Percentiles rank a stretch among this genome's conserved stretches.
Conservation (phyloP, 805 yeast genomes). For the Candida nemodendra region DNA sequence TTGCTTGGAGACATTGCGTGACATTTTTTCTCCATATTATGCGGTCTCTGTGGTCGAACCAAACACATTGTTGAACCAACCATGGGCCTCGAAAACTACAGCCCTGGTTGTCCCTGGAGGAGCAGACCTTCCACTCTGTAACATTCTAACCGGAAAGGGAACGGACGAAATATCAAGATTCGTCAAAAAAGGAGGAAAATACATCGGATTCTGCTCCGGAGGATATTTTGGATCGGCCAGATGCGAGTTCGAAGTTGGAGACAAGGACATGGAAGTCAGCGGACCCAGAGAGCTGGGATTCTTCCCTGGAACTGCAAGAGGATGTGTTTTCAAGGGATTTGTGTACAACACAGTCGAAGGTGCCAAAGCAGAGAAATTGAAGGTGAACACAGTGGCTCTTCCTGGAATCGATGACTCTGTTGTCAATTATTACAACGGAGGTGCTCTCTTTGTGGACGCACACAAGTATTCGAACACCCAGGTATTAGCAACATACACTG, state of each 20-base stretch:
- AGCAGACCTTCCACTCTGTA: slow-evolving; percentile 87
- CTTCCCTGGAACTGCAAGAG: slow-evolving; percentile 81
- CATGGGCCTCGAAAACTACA: slow-evolving; percentile 83
- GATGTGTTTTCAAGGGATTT: slow-evolving; percentile 81
- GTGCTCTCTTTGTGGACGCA: slow-evolving; percentile 81
- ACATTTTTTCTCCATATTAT: slow-evolving; percentile 79
- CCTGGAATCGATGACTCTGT: slow-evolving; percentile 29
- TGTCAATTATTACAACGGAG: slow-evolving; percentile 78
- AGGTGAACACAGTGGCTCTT: slow-evolving; percentile 36
- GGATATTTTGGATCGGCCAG: slow-evolving; percentile 77
- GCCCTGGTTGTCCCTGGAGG: slow-evolving; percentile 93
- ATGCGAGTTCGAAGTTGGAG: slow-evolving; percentile 83
- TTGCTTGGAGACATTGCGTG: slow-evolving; percentile 70
- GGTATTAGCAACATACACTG: slow-evolving; percentile 68
- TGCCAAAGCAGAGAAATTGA: slow-evolving; percentile 56
- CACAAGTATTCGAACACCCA: slow-evolving; percentile 58
- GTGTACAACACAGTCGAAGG: slow-evolving; percentile 75
- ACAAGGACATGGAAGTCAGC: slow-evolving; percentile 68
- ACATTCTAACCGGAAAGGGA: slow-evolving; percentile 67
- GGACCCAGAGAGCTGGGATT: slow-evolving; percentile 82
- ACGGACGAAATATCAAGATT: slow-evolving; percentile 58
- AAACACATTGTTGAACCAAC: slow-evolving; percentile 65
- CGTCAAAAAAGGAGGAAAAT: slow-evolving; percentile 77
- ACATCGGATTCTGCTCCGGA: slow-evolving; percentile 92
- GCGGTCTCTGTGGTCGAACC: slow-evolving; percentile 77